Evolutionary conservation across 345 rosid genomes (phyloP), one percentile per base, ranked within the genome.

Genomic region (Hevea brasiliensis): DNA sequence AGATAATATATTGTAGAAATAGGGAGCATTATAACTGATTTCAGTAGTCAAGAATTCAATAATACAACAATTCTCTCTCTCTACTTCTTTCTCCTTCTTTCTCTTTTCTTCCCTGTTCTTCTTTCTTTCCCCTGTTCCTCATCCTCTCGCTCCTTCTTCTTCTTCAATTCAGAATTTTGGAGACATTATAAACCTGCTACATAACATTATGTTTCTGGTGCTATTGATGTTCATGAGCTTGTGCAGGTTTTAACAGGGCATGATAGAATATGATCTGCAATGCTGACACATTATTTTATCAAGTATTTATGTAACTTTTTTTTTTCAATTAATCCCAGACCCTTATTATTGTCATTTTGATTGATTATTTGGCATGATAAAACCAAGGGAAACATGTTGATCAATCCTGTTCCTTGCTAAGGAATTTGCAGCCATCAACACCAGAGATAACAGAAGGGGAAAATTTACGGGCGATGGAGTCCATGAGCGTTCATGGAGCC

Each of bases 401-500:
- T 78, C 85, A 82, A 20, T n/a, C n/a, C n/a, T n/a, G n/a, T n/a
- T 79, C 82, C 3, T 84, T 91, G 65, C 72, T 89, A 23, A 48
- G 64, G 57, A 72, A 82, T 74, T 81, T 95, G 76, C 86, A 83
- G 65, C 41, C 97, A 12, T 78, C 92, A 81, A 87, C 92, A 4
- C 90, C 97, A 1, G 97, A 95, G 75, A 81, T 87, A 50, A 80
- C 76, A 14, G 92, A 85, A 72, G 82, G 77, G 45, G 94, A 95
- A 82, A 96, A 95, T 79, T 42, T 71, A 57, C 92, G 76, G 73
- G 85, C 90, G 0, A 84, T 92, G 65, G 90, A 95, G 79, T 79
- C 90, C 56, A 72, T 89, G 89, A 80, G 72, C 75, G 67, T 92
- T 78, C 93, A 87, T 68, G 98, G 99, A 78, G 92, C 87, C 54